Evolutionary conservation across 108 stramenopile species (phyloP).

Genomic region (Poteriospumella lacustris): DNA sequence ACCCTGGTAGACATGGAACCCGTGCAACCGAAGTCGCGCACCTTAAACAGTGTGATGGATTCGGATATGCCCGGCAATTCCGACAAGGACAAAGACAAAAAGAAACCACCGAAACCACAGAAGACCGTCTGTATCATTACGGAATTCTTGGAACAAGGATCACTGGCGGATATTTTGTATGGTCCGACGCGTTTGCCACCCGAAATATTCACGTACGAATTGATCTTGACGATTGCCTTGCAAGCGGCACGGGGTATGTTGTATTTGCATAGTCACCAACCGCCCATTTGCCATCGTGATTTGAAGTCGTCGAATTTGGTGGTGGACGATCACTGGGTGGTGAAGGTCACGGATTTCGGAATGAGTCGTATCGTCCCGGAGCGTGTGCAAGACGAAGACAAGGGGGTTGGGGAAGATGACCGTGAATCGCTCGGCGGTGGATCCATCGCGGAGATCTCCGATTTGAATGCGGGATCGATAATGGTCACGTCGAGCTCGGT

Average conservation of each 20-base stretch:
- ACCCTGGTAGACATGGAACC: conserved; percentile 23
- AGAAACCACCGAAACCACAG: not conserved
- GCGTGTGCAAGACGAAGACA: conserved; percentile 12
- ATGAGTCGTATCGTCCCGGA: conserved; percentile 63
- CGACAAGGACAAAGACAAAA: not conserved
- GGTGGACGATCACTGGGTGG: conserved; percentile 71
- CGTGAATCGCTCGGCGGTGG: not conserved
- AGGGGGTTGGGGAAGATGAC: not conserved
- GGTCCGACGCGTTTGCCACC: not conserved
- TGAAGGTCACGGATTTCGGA: conserved; percentile 92
- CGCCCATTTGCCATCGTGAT: conserved; percentile 85
- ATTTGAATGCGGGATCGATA: not conserved
- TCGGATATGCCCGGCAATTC: not conserved
- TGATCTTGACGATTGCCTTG: conserved; percentile 60
- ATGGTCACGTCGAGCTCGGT: not conserved
- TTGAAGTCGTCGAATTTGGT: conserved; percentile 82
- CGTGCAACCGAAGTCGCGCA: not conserved
- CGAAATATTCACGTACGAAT: conserved; percentile 32
- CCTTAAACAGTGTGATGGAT: not conserved
- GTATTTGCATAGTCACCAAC: conserved; percentile 78
- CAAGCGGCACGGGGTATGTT: conserved; percentile 79
- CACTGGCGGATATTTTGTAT: conserved; percentile 25
- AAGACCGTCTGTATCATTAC: conserved; percentile 27
- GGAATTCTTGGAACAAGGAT: conserved; percentile 21
- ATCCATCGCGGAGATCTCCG: not conserved